A percentile compares a stretch with the other conserved stretches of the same genome.
These are phyloP conservation scores for Quercus parvula DNA, from an alignment of 306 rosid genomes.

Conservation along the genomic window DNA sequence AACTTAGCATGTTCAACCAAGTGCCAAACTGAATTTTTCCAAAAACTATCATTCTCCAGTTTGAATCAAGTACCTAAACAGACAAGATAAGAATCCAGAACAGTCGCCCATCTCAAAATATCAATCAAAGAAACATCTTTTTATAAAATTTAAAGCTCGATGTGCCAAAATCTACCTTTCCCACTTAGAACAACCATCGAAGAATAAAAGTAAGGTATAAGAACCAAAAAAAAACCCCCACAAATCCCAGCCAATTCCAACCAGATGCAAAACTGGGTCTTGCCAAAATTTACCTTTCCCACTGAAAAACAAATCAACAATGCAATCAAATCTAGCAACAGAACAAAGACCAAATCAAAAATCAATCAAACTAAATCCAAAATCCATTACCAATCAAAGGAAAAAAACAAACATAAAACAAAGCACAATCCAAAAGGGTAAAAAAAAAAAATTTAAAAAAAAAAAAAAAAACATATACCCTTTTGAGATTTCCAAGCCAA, in stretches of 20 bases:
- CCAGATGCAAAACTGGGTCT: constrained; percentile 10
- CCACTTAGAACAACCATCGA: constrained; percentile 5
- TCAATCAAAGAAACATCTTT: constrained; percentile 7
- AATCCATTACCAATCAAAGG: constrained; percentile 32
- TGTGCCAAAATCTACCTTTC: constrained; percentile 24
- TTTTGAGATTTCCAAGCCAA: constrained; percentile 42
- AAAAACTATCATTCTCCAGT: constrained; percentile 13
- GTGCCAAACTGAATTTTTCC: not conserved
- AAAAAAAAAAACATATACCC: constrained; percentile 30
- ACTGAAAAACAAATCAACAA: constrained; percentile 26
- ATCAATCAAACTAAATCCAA: constrained; percentile 30
- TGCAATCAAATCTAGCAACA: constrained; percentile 19
- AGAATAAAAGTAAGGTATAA: constrained; percentile 12
- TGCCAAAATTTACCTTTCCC: constrained; percentile 8
- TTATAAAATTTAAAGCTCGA: not conserved
- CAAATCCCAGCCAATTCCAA: constrained; percentile 9
- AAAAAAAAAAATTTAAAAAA: not conserved
- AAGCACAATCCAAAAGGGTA: constrained; percentile 31
- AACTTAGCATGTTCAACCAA: not conserved
- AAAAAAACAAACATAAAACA: constrained; percentile 37
- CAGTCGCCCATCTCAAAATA: constrained; percentile 11
- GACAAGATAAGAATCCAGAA: not conserved
- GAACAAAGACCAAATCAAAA: constrained; percentile 27
- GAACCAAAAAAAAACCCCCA: constrained; percentile 13
- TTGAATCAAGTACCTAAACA: constrained; percentile 14